phyloP scores from a whole-genome alignment of 768 basidiomycete genomes.

The Tricholoma flavovirens region DNA sequence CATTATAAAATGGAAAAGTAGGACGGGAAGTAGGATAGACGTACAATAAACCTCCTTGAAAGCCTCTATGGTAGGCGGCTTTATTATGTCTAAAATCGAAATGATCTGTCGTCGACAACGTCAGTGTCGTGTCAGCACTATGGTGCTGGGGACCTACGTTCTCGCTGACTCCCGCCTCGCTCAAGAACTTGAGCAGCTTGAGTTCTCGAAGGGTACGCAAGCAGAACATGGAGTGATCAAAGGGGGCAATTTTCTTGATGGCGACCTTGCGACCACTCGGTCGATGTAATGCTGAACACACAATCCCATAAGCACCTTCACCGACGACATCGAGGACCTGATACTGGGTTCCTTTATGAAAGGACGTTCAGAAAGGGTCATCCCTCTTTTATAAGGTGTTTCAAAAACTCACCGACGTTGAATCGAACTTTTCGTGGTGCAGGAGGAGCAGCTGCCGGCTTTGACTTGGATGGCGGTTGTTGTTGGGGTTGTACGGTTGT shows the following conservation, averaged over 20 bases:
- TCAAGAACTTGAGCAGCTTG: slow-evolving; percentile 77
- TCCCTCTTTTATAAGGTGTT: background rate
- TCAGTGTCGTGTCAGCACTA: slow-evolving; percentile 5
- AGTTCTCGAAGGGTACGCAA: slow-evolving; percentile 85
- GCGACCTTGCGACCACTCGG: slow-evolving; percentile 90
- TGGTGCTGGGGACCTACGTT: slow-evolving; percentile 45
- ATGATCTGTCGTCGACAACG: slow-evolving; percentile 54
- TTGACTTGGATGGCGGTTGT: slow-evolving; percentile 28
- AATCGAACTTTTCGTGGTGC: slow-evolving; percentile 83
- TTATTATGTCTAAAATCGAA: slow-evolving; percentile 84
- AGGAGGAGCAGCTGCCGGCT: slow-evolving; percentile 37
- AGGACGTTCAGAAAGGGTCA: background rate
- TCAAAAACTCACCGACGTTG: slow-evolving; percentile 62
- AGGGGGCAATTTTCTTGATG: slow-evolving; percentile 94
- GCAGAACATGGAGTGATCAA: slow-evolving; percentile 95
- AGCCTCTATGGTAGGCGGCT: slow-evolving; percentile 69
- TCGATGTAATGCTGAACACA: slow-evolving; percentile 86
- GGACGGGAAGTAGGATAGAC: slow-evolving; percentile 18
- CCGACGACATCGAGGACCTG: slow-evolving; percentile 85
- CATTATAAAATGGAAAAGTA: background rate
- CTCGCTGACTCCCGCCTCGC: slow-evolving; percentile 85
- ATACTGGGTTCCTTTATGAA: slow-evolving; percentile 60
- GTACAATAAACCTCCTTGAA: slow-evolving; percentile 83
- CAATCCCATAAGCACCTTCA: slow-evolving; percentile 92
- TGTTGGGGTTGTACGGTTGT: slow-evolving; percentile 16